Evolutionary conservation across 768 basidiomycete genomes (phyloP), one percentile per base, ranked within the genome.

Genomic region (Auricularia auricula-judae): DNA sequence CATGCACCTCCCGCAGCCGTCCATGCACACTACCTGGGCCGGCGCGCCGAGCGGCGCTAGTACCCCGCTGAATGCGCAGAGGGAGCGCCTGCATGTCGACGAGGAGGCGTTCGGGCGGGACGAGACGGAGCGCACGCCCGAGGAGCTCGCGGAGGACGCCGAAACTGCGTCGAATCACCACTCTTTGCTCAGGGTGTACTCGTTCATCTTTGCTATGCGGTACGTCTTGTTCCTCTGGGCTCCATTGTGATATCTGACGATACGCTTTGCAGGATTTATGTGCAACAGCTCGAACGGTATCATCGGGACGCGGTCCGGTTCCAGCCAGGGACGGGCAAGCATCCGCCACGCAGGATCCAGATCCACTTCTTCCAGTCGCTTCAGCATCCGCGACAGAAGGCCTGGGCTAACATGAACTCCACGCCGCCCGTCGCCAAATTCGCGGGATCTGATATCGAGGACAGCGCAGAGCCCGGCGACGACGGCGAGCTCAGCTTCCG

Each of bases 291-390:
- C 11, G 63, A 67, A 7, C 33, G 18, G 56, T 59, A 59, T 34
- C 56, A 59, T 35, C 56, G 34, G 4, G 56, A 29, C 56, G 56
- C 56, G 8, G 23, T 59, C 56, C 23, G 34, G 4, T 59, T 59
- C 56, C 56, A 35, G 56, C 29, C 56, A 8, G 56, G 23, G 11
- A 33, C 56, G 56, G 56, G 34, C 10, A 66, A 70, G 5, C 70
- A 73, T 65, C 59, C 66, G 34, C 63, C 51, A 21, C 63, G 66
- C n/a, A 53, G 65, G 3, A 47, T 71, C 14, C 70, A 73, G 58
- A 56, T 74, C 33, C 73, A 74, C 63, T 65, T 74, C 60, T 71
- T 72, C 62, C 73, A 74, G 61, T 64, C 36, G 7, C 63, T 71
- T 10, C 29, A 61, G 18, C 62, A 63, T 3, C 65, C 66, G 18